Evolutionary conservation across 2,329 filamentous ascomycete genomes (phyloP).

Genomic region (Diaporthe helianthi): DNA sequence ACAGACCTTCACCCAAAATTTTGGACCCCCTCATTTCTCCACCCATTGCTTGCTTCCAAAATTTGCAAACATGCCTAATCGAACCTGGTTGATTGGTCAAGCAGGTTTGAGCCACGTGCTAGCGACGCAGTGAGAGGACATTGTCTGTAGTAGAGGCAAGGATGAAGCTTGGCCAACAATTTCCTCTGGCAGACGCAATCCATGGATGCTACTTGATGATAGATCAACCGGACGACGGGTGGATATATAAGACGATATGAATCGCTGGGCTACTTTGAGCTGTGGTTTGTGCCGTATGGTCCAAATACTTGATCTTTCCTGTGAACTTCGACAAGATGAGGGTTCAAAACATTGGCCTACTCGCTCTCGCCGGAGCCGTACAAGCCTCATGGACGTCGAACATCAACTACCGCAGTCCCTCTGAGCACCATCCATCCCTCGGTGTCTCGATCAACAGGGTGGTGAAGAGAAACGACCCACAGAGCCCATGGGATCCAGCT

Average conservation of each 20-base stretch:
- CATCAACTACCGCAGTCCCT: conserved; percentile 67
- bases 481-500: conserved; percentile 51
- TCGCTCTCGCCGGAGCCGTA: not conserved
- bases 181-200: not conserved
- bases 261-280: not conserved
- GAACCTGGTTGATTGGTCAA: conserved; percentile 1
- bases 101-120: not conserved
- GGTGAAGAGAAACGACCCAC: conserved; percentile 58
- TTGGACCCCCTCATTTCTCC: not conserved
- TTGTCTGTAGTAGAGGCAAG: not conserved
- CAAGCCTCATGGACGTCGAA: conserved; percentile 44
- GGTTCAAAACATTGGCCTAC: not conserved
- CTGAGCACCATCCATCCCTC: conserved; percentile 63
- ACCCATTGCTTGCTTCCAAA: not conserved
- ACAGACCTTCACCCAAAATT: not conserved
- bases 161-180: not conserved
- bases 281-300: too few relatives aligned
- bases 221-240: not conserved
- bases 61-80: conserved; percentile 6
- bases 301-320: not conserved
- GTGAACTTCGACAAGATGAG: not conserved
- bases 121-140: conserved; percentile 3
- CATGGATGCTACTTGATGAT: conserved; percentile 19
- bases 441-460: conserved; percentile 66
- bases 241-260: not conserved